These are phyloP conservation scores for Capillidium heterosporum DNA, from an alignment of 371 early-diverging fungal genomes.

Conservation along the genomic window DNA sequence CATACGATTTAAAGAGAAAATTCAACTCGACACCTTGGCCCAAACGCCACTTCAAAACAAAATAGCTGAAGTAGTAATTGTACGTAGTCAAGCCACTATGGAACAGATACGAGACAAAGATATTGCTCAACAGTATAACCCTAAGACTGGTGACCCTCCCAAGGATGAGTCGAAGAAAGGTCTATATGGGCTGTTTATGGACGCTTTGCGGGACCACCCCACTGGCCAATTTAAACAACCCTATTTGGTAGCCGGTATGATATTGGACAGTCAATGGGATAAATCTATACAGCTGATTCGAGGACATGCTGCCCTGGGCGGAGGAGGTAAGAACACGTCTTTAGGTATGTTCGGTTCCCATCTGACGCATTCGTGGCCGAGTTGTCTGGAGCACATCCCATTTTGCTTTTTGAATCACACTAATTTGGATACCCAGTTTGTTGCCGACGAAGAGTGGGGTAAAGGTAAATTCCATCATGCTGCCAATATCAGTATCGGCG, in stretches of 20 bases:
- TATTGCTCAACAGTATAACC: constrained; percentile 34
- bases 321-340: constrained; percentile 21
- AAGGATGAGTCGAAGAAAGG: constrained; percentile 14
- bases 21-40: constrained; percentile 24
- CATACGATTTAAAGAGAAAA: constrained; percentile 38
- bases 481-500: constrained; percentile 47
- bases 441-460: constrained; percentile 37
- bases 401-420: constrained; percentile 31
- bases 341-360: constrained; percentile 54
- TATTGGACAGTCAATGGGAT: constrained; percentile 41
- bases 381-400: constrained; percentile 32
- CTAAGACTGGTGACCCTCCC: constrained; percentile 15
- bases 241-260: constrained; percentile 28
- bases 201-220: neutral
- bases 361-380: constrained; percentile 39
- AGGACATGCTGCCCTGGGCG: constrained; percentile 50
- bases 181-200: constrained; percentile 16
- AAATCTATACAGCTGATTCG: constrained; percentile 17
- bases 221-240: constrained; percentile 16
- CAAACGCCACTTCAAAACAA: constrained; percentile 12
- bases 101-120: constrained; percentile 32
- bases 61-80: constrained; percentile 33
- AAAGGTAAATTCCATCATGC: constrained; percentile 33
- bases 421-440: constrained; percentile 23
- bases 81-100: constrained; percentile 23